Percentiles rank a stretch among this genome's conserved stretches.
These are phyloP conservation scores for Bodo saltans DNA, from an alignment of 78 protist genomes.

Conservation along the genomic window DNA sequence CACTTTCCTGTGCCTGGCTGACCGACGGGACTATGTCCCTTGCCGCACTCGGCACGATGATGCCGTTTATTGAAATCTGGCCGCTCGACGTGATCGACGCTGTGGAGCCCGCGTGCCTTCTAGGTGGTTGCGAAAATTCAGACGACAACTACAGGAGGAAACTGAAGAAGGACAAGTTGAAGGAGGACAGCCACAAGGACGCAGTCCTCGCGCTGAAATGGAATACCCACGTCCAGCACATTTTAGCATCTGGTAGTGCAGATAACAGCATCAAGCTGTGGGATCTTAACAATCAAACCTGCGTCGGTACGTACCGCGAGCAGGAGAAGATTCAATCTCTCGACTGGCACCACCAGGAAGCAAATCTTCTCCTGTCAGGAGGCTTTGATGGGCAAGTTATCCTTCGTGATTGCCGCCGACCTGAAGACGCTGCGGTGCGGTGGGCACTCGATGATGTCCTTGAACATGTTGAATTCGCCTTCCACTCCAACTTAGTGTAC, in stretches of 20 bases:
- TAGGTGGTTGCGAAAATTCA: conserved; percentile 52
- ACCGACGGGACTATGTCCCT: neutral
- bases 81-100: conserved; percentile 68
- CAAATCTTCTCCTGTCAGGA: neutral
- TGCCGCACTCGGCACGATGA: conserved; percentile 77
- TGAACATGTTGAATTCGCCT: neutral
- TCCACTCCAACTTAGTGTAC: neutral
- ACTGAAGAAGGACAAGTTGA: neutral
- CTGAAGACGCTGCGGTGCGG: neutral
- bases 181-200: conserved; percentile 28
- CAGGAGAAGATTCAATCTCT: neutral
- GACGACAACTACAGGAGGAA: neutral
- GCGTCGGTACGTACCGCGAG: neutral
- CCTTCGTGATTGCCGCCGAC: neutral
- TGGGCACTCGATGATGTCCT: neutral
- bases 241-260: conserved; percentile 67
- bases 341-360: neutral
- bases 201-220: conserved; percentile 16
- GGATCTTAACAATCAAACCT: conserved; percentile 50
- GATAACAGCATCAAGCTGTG: conserved; percentile 73
- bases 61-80: conserved; percentile 78
- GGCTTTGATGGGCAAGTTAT: neutral
- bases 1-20: conserved; percentile 70
- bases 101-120: conserved; percentile 49
- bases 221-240: conserved; percentile 25